Evolutionary conservation across 2,329 filamentous ascomycete genomes (phyloP).

Genomic region (Ophiostoma quercus): DNA sequence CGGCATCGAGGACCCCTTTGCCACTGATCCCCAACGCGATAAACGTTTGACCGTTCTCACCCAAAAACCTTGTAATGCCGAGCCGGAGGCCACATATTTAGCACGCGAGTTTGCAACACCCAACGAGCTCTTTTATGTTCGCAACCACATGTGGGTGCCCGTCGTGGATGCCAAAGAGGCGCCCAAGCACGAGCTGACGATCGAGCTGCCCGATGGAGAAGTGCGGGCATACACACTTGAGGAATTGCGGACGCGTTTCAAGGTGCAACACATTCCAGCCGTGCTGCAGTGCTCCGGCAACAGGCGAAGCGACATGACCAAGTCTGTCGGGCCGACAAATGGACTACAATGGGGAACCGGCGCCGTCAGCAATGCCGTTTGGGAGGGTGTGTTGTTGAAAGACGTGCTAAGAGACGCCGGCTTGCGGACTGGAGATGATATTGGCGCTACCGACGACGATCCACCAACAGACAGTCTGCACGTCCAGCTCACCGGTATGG

Average conservation of each 20-base stretch:
- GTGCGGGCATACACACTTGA: conserved; percentile 48
- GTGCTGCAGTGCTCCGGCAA: conserved; percentile 58
- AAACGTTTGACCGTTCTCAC: conserved; percentile 48
- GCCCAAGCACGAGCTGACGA: conserved; percentile 43
- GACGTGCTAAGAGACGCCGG: conserved; percentile 55
- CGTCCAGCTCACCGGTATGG: conserved; percentile 54
- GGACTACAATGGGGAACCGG: conserved; percentile 57
- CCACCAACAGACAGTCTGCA: conserved; percentile 47
- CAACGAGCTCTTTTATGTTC: conserved; percentile 53
- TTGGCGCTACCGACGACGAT: not conserved
- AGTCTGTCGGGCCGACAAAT: conserved; percentile 44
- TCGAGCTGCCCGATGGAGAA: conserved; percentile 56
- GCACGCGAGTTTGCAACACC: conserved; percentile 49
- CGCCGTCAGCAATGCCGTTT: conserved; percentile 56
- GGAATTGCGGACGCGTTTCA: conserved; percentile 51
- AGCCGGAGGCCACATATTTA: conserved; percentile 50
- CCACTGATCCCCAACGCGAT: conserved; percentile 50
- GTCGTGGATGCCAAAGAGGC: conserved; percentile 31
- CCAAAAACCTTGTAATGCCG: conserved; percentile 55
- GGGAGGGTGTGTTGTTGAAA: conserved; percentile 52
- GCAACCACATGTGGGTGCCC: conserved; percentile 62
- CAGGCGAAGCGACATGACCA: conserved; percentile 55
- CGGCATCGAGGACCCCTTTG: conserved; percentile 56
- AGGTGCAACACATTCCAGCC: conserved; percentile 47
- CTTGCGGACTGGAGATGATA: conserved; percentile 32